Percentiles rank a stretch among this genome's conserved stretches.
Conservation (phyloP, 768 basidiomycete species). For the Mycena filopes region DNA sequence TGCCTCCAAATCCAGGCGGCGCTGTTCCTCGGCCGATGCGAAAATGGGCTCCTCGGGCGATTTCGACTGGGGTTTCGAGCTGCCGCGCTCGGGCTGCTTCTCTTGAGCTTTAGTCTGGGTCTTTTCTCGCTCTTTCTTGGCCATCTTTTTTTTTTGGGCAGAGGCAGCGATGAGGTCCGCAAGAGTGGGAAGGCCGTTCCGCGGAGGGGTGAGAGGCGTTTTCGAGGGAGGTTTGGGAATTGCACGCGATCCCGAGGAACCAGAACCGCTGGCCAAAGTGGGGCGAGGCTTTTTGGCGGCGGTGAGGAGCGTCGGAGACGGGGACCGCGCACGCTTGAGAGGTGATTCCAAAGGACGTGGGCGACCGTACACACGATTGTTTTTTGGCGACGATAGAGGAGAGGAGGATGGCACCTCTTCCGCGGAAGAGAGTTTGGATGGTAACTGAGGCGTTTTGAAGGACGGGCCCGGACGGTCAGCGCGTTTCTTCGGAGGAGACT, state of each 20-base stretch:
- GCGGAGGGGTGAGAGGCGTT: slow-evolving; percentile 23
- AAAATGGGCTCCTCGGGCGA: background rate
- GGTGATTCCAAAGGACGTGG: slow-evolving; percentile 3
- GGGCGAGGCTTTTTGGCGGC: slow-evolving; percentile 24
- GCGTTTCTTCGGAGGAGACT: slow-evolving; percentile 5
- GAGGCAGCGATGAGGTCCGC: slow-evolving; percentile 31
- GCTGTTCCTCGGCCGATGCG: background rate
- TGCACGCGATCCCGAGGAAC: background rate
- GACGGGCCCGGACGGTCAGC: background rate
- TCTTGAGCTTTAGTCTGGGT: slow-evolving; percentile 3
- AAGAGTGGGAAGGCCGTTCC: slow-evolving; percentile 25
- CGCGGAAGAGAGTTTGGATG: slow-evolving; percentile 7
- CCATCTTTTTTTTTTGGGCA: slow-evolving; percentile 32
- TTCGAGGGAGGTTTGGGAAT: slow-evolving; percentile 5
- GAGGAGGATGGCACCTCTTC: slow-evolving; percentile 26
- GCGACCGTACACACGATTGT: slow-evolving; percentile 35
- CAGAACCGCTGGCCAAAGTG: slow-evolving; percentile 6
- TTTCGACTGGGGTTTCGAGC: slow-evolving; percentile 1
- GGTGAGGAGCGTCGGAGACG: slow-evolving; percentile 17
- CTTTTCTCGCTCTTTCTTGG: slow-evolving; percentile 16
- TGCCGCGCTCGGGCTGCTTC: background rate
- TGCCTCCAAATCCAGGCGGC: slow-evolving; percentile 6
- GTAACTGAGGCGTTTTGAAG: background rate
- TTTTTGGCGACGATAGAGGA: slow-evolving; percentile 38
- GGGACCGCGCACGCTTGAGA: slow-evolving; percentile 25